phyloP scores from a whole-genome alignment of 306 rosid species.

The Lathyrus tuberosus region DNA sequence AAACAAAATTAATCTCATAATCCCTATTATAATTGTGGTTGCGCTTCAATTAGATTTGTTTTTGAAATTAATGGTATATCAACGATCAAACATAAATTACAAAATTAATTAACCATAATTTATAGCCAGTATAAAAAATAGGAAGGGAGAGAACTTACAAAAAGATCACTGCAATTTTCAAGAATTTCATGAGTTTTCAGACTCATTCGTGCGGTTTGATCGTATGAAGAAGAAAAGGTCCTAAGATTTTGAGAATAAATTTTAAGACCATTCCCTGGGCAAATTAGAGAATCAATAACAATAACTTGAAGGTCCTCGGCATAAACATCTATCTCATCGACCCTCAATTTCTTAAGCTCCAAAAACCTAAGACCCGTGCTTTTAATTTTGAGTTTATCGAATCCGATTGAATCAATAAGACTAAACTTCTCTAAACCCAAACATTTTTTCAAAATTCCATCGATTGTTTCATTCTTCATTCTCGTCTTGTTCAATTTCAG shows the following conservation, averaged over 20 bases:
- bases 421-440: background rate
- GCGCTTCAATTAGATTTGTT: background rate
- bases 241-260: background rate
- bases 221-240: background rate
- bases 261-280: background rate
- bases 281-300: slow-evolving; percentile 1
- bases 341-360: slow-evolving; percentile 7
- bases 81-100: background rate
- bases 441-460: slow-evolving; percentile 6
- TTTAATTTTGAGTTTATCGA: background rate
- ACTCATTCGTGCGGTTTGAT: background rate
- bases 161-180: background rate
- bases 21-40: background rate
- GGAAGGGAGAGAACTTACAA: background rate
- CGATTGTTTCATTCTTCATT: background rate
- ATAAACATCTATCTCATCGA: slow-evolving; percentile 6
- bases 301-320: background rate
- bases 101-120: background rate
- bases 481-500: background rate
- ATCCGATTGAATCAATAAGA: background rate
- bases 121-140: background rate
- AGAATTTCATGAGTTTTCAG: background rate
- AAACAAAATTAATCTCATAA: background rate
- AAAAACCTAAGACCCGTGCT: background rate
- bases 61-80: background rate